phyloP scores from a whole-genome alignment of 2,329 filamentous ascomycete genomes.

The Clonostachys solani region DNA sequence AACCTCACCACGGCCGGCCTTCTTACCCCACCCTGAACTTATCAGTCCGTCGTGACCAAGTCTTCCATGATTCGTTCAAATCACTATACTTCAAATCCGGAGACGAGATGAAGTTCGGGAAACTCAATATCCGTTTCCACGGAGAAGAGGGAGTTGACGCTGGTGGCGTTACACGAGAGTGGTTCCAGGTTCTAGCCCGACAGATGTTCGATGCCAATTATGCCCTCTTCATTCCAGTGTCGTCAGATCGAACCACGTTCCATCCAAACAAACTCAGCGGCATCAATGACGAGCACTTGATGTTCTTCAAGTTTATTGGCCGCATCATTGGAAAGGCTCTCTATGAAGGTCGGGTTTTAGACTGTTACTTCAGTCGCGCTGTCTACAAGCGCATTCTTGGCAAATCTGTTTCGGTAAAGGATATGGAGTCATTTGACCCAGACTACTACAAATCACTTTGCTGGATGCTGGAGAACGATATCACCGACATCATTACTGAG shows the following conservation, averaged over 20 bases:
- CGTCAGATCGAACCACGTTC: slow-evolving; percentile 96
- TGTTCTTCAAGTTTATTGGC: slow-evolving; percentile 99
- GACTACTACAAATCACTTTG: slow-evolving; percentile 98
- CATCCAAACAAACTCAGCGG: slow-evolving; percentile 93
- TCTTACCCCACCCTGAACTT: slow-evolving; percentile 74
- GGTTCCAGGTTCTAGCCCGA: slow-evolving; percentile 95
- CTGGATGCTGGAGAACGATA: slow-evolving; percentile 99
- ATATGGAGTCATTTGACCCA: slow-evolving; percentile 97
- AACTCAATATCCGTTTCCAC: slow-evolving; percentile 95
- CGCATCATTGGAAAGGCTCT: slow-evolving; percentile 97
- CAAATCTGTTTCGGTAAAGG: slow-evolving; percentile 93
- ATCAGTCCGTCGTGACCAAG: slow-evolving; percentile 85
- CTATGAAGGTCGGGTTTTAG: slow-evolving; percentile 91
- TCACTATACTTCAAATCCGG: slow-evolving; percentile 96
- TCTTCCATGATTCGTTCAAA: slow-evolving; percentile 98
- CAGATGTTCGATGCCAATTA: slow-evolving; percentile 99
- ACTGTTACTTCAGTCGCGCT: slow-evolving; percentile 98
- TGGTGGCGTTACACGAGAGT: slow-evolving; percentile 94
- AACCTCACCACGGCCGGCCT: slow-evolving; percentile 62
- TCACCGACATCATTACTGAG: slow-evolving; percentile 95
- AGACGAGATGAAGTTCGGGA: slow-evolving; percentile 98
- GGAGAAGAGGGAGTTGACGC: slow-evolving; percentile 97
- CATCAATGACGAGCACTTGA: slow-evolving; percentile 91
- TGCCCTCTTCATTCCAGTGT: slow-evolving; percentile 92
- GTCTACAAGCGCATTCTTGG: slow-evolving; percentile 98